Conservation (phyloP, 2,329 filamentous ascomycete species). For the Fusarium sp. region DNA sequence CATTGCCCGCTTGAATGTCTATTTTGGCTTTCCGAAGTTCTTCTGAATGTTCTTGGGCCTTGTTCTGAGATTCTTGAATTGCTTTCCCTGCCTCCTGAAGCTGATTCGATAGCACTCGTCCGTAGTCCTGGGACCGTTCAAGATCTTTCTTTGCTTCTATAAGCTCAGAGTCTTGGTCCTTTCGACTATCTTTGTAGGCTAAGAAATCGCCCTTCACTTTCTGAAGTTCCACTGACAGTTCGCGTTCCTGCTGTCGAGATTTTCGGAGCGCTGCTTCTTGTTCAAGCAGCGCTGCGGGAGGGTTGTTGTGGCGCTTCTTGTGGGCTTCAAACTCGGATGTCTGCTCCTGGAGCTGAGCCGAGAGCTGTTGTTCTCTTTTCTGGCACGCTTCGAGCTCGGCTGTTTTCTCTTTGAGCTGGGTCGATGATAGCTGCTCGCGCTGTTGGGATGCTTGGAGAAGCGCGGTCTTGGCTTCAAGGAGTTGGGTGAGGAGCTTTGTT, state of each 20-base stretch:
- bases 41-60: not conserved
- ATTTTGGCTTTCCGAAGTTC: not conserved
- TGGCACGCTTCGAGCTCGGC: conserved; percentile 1
- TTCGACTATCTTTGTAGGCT: not conserved
- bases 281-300: conserved; percentile 3
- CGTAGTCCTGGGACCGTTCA: not conserved
- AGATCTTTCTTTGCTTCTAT: not conserved
- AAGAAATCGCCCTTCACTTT: not conserved
- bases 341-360: not conserved
- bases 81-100: not conserved
- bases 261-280: conserved; percentile 9
- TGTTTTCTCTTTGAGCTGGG: not conserved
- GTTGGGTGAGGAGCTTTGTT: conserved; percentile 8
- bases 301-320: not conserved
- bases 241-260: conserved; percentile 10
- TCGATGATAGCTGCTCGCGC: conserved; percentile 5
- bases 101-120: not conserved
- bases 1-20: not conserved
- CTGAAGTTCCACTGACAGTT: conserved; percentile 12
- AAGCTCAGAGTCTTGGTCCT: not conserved
- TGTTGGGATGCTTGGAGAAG: conserved; percentile 19
- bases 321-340: not conserved
- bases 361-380: not conserved
- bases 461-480: conserved; percentile 11
- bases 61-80: not conserved